Evolutionary conservation across 2,329 filamentous ascomycete genomes (phyloP), one percentile per base, ranked within the genome.

Genomic region (Didymellaceae sp.): DNA sequence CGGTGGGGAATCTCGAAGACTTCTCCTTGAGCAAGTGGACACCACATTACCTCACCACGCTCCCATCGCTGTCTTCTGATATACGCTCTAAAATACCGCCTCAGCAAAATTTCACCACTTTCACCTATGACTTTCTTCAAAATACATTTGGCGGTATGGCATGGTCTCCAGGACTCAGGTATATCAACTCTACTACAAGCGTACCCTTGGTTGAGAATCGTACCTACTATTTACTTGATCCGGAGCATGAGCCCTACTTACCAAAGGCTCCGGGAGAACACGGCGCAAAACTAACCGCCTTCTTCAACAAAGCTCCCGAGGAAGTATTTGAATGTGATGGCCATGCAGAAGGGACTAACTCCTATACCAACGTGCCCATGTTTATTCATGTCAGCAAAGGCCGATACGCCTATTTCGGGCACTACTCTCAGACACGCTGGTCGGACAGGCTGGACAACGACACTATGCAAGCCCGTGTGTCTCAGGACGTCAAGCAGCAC

Each of bases 271-370:
- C 77, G 2, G 75, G 76, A 41, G 32, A 65, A 16, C 76, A 79
- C 46, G 77, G 78, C 22, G 77, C 77, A 4, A 79, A 78, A 52
- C 60, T 80, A 7, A 76, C 73, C 1, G 70, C 76, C 0, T 76
- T 79, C 67, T 77, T 77, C 71, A 77, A 77, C 57, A 54, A 63
- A 6, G 64, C 68, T 3, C 60, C 64, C 0, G 61, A 66, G n/a
- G 70, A 73, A n/a, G n/a, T n/a, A n/a, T n/a, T n/a, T 8, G 44
- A 54, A 4, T 66, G 65, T 16, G 55, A 52, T 13, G 57, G 68
- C 10, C 40, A 63, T 7, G 53, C 49, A 1, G 64, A 58, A 6
- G 47, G 55, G 2, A 58, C 65, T 6, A 52, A 46, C 22, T 66
- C 71, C 4, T 75, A 74, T 51, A 49, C 63, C n/a, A 56, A 75